These are phyloP conservation scores for Exobasidium cylindrosporum DNA, from an alignment of 1,284 basidiomycete species.

Conservation along the genomic window DNA sequence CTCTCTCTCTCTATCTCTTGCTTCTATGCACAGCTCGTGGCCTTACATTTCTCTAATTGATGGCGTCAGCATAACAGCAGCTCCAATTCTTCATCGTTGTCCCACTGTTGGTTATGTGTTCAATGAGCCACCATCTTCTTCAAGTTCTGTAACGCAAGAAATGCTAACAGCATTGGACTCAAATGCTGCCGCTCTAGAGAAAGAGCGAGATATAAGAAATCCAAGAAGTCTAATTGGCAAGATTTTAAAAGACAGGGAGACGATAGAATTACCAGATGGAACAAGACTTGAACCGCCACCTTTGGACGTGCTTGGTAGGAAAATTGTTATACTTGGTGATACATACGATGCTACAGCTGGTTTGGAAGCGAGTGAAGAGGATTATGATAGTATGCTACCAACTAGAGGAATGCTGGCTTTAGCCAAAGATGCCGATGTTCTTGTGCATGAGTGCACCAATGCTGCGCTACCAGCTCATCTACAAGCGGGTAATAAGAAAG, in stretches of 20 bases:
- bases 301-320: slow-evolving; percentile 41
- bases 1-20: background rate
- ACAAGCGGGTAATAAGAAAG: slow-evolving; percentile 26
- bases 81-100: slow-evolving; percentile 49
- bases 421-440: slow-evolving; percentile 34
- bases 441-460: slow-evolving; percentile 54
- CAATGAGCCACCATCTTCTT: slow-evolving; percentile 31
- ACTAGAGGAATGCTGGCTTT: slow-evolving; percentile 24
- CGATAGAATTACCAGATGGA: slow-evolving; percentile 44
- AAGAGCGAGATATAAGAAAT: slow-evolving; percentile 36
- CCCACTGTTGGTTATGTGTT: slow-evolving; percentile 51
- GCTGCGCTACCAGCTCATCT: slow-evolving; percentile 36
- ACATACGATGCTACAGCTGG: slow-evolving; percentile 48
- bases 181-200: slow-evolving; percentile 34
- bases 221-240: slow-evolving; percentile 42
- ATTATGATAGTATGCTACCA: slow-evolving; percentile 17
- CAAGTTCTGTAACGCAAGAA: slow-evolving; percentile 14
- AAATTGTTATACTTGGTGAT: slow-evolving; percentile 49
- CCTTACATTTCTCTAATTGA: slow-evolving; percentile 31
- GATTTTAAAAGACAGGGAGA: slow-evolving; percentile 28
- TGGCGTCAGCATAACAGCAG: slow-evolving; percentile 39
- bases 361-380: slow-evolving; percentile 14
- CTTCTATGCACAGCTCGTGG: slow-evolving; percentile 26
- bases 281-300: slow-evolving; percentile 39
- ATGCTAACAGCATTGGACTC: slow-evolving; percentile 35